A percentile compares a stretch with the other conserved stretches of the same genome.
Evolutionary conservation across 2,329 filamentous ascomycete genomes (phyloP).

Genomic region (Alternaria arbusti): DNA sequence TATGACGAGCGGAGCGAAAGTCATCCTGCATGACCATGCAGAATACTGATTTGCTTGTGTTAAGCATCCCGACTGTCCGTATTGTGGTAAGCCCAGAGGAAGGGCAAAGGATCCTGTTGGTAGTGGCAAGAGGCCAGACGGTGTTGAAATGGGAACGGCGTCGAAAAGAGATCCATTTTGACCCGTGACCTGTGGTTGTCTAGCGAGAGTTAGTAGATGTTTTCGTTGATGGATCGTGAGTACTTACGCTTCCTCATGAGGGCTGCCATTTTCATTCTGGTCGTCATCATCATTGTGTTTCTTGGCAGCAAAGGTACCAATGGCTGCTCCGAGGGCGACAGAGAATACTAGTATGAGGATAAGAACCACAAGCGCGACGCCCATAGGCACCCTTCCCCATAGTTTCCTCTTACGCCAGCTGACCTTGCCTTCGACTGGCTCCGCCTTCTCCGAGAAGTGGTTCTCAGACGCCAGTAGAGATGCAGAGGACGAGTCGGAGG

Average conservation of each 20-base stretch:
- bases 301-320: conserved; percentile 61
- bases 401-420: conserved; percentile 52
- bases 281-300: conserved; percentile 27
- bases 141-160: conserved; percentile 58
- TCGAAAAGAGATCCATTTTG: conserved; percentile 57
- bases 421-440: conserved; percentile 25
- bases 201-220: conserved; percentile 26
- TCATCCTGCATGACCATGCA: conserved; percentile 60
- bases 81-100: conserved; percentile 52
- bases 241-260: conserved; percentile 41
- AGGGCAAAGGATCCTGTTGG: conserved; percentile 59
- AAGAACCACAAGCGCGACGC: conserved; percentile 56
- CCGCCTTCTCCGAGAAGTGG: conserved; percentile 38
- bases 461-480: conserved; percentile 34
- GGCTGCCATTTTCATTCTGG: conserved; percentile 17
- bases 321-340: conserved; percentile 59
- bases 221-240: not conserved
- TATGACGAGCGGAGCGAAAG: conserved; percentile 42
- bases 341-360: conserved; percentile 55
- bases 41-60: conserved; percentile 51
- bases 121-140: conserved; percentile 52
- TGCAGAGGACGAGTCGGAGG: conserved; percentile 37
- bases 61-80: conserved; percentile 50
- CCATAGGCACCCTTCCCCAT: conserved; percentile 59
- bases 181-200: conserved; percentile 54